These are phyloP conservation scores for Dendryphion nanum DNA, from an alignment of 2,329 filamentous ascomycete species.

Conservation along the genomic window DNA sequence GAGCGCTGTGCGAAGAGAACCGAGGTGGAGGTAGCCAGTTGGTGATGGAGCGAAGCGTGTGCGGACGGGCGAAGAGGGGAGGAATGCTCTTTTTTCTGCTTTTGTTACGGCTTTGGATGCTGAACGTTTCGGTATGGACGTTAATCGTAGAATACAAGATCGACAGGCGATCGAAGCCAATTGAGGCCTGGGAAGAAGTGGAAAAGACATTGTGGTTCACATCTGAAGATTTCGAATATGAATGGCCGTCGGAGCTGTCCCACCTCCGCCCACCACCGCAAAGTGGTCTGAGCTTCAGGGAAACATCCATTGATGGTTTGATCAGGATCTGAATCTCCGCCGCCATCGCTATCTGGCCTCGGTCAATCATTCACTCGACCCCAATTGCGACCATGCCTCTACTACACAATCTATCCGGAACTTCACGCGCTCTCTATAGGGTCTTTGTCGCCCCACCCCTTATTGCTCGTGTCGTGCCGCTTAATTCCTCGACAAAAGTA, in stretches of 20 bases:
- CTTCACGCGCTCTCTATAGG: conserved; percentile 43
- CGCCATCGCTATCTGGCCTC: too few relatives aligned
- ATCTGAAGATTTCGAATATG: too few relatives aligned
- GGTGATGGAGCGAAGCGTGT: conserved; percentile 95
- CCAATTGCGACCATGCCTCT: too few relatives aligned
- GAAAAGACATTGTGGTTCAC: conserved; percentile 25
- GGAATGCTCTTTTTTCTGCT: conserved; percentile 13
- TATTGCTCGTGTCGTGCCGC: conserved; percentile 10
- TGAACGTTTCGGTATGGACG: conserved; percentile 12
- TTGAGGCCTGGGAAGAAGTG: conserved; percentile 19
- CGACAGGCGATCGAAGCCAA: conserved; percentile 25
- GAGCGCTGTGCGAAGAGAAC: conserved; percentile 87
- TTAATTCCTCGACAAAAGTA: conserved; percentile 13
- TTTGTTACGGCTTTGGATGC: conserved; percentile 14
- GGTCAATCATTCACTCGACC: too few relatives aligned
- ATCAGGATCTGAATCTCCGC: too few relatives aligned
- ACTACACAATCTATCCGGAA: conserved; percentile 30
- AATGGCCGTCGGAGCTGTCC: too few relatives aligned
- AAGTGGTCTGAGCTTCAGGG: too few relatives aligned
- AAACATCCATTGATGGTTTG: too few relatives aligned
- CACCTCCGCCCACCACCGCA: too few relatives aligned
- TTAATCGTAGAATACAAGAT: conserved; percentile 25
- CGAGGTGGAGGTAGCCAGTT: conserved; percentile 89
- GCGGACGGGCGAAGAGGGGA: conserved; percentile 44
- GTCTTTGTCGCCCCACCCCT: conserved; percentile 43